Evolutionary conservation across 2,329 filamentous ascomycete genomes (phyloP).

Genomic region (Cladophialophora yegresii): DNA sequence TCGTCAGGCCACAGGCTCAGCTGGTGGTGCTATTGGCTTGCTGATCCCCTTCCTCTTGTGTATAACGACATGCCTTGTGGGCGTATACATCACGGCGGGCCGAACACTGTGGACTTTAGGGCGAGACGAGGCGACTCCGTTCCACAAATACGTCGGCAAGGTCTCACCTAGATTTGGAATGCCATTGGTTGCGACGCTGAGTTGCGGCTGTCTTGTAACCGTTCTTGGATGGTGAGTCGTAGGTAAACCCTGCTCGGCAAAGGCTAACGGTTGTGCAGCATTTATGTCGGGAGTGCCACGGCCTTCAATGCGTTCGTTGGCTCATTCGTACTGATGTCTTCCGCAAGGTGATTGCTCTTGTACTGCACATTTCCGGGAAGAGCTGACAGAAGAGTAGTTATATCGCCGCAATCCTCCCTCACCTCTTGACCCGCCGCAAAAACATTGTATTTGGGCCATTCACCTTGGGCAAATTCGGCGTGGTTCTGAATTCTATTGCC

Average conservation of each 20-base stretch:
- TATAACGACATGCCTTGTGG: conserved; percentile 55
- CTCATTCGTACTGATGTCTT: conserved; percentile 60
- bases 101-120: conserved; percentile 65
- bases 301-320: conserved; percentile 61
- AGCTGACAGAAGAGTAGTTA: conserved; percentile 41
- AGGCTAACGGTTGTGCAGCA: conserved; percentile 52
- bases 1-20: conserved; percentile 57
- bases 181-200: conserved; percentile 59
- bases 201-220: conserved; percentile 54
- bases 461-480: conserved; percentile 56
- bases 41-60: conserved; percentile 58
- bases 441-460: conserved; percentile 58
- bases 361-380: not conserved
- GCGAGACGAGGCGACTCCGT: conserved; percentile 60
- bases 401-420: conserved; percentile 54
- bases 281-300: conserved; percentile 45
- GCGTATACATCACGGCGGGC: conserved; percentile 62
- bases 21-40: conserved; percentile 55
- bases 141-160: conserved; percentile 50
- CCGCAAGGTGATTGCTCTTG: conserved; percentile 45
- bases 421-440: conserved; percentile 55
- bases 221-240: conserved; percentile 49
- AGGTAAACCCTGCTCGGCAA: conserved; percentile 44
- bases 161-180: conserved; percentile 53
- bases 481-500: conserved; percentile 52